Percentiles rank a stretch among this genome's conserved stretches.
Conservation (phyloP, 1,284 basidiomycete species). For the Trametes sp. region DNA sequence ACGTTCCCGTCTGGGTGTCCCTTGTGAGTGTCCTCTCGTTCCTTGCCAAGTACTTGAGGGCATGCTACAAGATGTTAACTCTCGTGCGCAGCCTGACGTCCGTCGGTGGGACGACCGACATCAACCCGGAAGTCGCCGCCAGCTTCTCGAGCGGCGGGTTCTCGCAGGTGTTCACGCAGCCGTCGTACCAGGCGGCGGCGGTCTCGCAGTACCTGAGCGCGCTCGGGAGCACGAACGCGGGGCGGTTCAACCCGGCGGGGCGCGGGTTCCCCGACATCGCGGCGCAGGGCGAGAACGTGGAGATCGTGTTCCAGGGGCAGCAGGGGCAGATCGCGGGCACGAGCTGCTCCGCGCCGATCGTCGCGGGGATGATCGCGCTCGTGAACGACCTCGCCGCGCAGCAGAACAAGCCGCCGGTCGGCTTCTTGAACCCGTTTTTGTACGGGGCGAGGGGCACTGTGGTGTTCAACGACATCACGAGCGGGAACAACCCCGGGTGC, state of each 20-base stretch:
- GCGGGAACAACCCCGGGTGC: slow-evolving; percentile 37
- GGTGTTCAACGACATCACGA: slow-evolving; percentile 34
- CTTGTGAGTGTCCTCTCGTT: slow-evolving; percentile 41
- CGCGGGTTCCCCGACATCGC: slow-evolving; percentile 38
- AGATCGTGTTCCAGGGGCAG: slow-evolving; percentile 51
- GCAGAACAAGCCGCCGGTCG: slow-evolving; percentile 52
- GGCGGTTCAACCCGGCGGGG: slow-evolving; percentile 33
- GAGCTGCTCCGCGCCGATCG: slow-evolving; percentile 46
- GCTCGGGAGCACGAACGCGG: slow-evolving; percentile 35
- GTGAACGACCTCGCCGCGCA: slow-evolving; percentile 66
- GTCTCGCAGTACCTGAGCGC: slow-evolving; percentile 40
- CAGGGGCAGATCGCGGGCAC: slow-evolving; percentile 44
- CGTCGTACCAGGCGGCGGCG: slow-evolving; percentile 45
- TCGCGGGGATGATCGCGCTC: slow-evolving; percentile 62
- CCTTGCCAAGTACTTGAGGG: no score
- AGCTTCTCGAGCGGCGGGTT: slow-evolving; percentile 54
- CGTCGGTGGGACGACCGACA: slow-evolving; percentile 57
- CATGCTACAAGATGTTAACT: no score
- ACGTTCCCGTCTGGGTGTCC: slow-evolving; percentile 70
- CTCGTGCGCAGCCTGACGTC: slow-evolving; percentile 65
- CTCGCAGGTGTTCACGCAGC: slow-evolving; percentile 49
- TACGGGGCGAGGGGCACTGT: slow-evolving; percentile 16
- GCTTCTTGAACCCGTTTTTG: slow-evolving; percentile 65
- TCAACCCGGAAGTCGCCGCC: slow-evolving; percentile 56
- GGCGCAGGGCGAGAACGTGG: slow-evolving; percentile 25